phyloP scores from a whole-genome alignment of 495 filamentous ascomycete genomes.

The Paragyromitra xinjiangensis region DNA sequence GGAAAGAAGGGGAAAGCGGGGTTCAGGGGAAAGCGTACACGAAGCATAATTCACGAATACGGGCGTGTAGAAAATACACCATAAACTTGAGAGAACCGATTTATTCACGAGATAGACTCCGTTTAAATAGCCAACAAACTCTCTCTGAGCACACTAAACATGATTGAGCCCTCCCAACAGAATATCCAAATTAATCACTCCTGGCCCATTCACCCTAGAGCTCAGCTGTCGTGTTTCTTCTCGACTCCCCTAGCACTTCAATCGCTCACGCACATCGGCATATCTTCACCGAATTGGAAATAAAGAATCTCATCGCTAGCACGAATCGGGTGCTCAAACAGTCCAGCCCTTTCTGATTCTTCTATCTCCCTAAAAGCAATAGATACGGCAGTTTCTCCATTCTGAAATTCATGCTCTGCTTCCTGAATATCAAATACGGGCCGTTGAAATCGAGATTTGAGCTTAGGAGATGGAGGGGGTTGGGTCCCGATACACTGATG shows the following conservation, averaged over 20 bases:
- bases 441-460: not conserved
- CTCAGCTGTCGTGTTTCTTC: not conserved
- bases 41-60: too few species aligned
- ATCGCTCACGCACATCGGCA: not conserved
- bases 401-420: too few species aligned
- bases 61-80: too few species aligned
- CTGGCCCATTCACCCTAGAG: not conserved
- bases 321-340: not conserved
- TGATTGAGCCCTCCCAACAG: too few species aligned
- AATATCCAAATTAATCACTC: too few species aligned
- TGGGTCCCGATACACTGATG: not conserved
- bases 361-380: not conserved
- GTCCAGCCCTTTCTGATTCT: not conserved
- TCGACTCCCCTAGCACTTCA: not conserved
- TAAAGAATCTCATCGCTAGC: not conserved
- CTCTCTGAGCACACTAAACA: too few species aligned
- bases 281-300: not conserved
- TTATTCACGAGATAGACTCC: too few species aligned
- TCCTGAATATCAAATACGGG: not conserved
- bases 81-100: too few species aligned
- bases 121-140: too few species aligned
- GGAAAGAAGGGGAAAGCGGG: too few species aligned
- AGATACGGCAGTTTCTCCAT: not conserved
- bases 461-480: not conserved
- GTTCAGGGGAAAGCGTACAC: too few species aligned